Conservation (phyloP, 805 yeast species). For the Brettanomyces custersianus region DNA sequence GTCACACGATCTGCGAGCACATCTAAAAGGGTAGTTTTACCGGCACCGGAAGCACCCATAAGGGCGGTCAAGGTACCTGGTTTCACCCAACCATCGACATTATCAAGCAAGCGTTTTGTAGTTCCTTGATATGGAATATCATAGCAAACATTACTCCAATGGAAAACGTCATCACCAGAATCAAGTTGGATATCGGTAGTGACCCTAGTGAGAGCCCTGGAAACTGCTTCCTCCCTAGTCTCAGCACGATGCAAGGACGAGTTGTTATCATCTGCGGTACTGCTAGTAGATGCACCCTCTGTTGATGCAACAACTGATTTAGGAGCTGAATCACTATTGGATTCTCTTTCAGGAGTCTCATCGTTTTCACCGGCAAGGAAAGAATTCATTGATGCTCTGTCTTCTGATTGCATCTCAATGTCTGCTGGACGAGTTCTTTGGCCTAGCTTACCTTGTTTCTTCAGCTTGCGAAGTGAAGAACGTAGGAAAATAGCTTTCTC, state of each 20-base stretch:
- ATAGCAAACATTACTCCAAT: conserved; percentile 65
- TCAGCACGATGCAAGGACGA: too few species aligned
- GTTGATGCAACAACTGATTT: not conserved
- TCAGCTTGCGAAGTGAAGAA: conserved; percentile 31
- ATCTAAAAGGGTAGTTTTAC: conserved; percentile 46
- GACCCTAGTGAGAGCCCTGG: not conserved
- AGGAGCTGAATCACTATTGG: not conserved
- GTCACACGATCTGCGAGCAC: conserved; percentile 40
- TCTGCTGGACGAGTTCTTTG: not conserved
- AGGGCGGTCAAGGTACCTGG: conserved; percentile 72
- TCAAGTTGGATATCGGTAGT: conserved; percentile 4
- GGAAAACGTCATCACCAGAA: conserved; percentile 42
- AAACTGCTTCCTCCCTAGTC: conserved; percentile 26
- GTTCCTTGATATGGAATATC: conserved; percentile 51
- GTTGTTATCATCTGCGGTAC: too few species aligned
- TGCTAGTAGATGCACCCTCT: too few species aligned
- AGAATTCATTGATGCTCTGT: not conserved
- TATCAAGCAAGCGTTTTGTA: conserved; percentile 44
- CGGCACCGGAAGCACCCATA: conserved; percentile 54
- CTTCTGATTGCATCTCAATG: not conserved
- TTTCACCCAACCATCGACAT: conserved; percentile 71
- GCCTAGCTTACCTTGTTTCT: not conserved
- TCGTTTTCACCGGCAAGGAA: not conserved
- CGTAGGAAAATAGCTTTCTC: conserved; percentile 50
- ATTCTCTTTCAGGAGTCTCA: not conserved